Percentiles rank a stretch among this genome's conserved stretches.
Evolutionary conservation across 2,329 filamentous ascomycete genomes (phyloP).

Genomic region (Aspergillus sp.): DNA sequence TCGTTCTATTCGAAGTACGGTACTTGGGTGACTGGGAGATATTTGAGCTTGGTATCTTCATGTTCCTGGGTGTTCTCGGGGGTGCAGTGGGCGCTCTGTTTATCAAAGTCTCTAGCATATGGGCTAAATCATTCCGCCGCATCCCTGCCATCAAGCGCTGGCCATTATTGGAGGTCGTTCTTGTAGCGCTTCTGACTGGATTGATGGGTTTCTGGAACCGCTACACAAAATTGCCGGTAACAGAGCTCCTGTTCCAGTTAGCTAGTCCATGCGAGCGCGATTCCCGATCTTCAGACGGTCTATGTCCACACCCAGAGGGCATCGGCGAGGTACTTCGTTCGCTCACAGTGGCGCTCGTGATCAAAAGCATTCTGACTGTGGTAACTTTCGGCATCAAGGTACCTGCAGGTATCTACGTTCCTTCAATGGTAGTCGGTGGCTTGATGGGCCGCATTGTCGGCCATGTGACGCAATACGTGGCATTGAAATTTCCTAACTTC

Average conservation of each 20-base stretch:
- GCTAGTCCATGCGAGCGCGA: conserved; percentile 77
- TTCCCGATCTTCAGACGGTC: conserved; percentile 66
- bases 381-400: conserved; percentile 97
- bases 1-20: conserved; percentile 92
- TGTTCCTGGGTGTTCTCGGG: conserved; percentile 81
- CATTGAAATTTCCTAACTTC: conserved; percentile 70
- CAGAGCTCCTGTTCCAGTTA: conserved; percentile 85
- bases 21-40: conserved; percentile 90
- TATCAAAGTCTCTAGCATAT: conserved; percentile 90
- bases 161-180: conserved; percentile 81
- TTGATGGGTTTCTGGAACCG: conserved; percentile 90
- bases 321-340: conserved; percentile 76
- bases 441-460: conserved; percentile 86
- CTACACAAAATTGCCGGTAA: conserved; percentile 84
- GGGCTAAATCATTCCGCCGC: conserved; percentile 85
- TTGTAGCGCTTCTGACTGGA: conserved; percentile 84
- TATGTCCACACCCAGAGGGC: conserved; percentile 74
- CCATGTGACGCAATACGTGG: conserved; percentile 78
- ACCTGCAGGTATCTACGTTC: conserved; percentile 94
- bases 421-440: conserved; percentile 97
- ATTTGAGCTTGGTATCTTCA: conserved; percentile 84
- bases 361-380: conserved; percentile 85
- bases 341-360: conserved; percentile 75
- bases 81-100: conserved; percentile 86
- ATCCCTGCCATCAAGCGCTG: conserved; percentile 76